phyloP scores from a whole-genome alignment of 2,329 filamentous ascomycete species.

The Ophiostoma sp. region DNA sequence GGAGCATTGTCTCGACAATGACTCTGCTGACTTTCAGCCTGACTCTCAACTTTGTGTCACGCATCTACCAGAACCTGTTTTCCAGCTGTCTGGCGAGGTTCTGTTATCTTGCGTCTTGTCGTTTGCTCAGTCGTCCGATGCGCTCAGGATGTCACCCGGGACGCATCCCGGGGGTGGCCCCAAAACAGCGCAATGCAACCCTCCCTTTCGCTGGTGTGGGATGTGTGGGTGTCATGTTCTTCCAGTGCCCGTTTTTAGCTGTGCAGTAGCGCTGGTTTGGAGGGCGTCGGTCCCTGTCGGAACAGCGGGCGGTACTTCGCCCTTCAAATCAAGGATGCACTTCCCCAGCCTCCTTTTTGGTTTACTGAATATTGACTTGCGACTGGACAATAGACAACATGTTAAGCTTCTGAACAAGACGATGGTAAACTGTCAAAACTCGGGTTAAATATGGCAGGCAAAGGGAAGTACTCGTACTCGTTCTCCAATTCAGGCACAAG shows the following conservation, averaged over 20 bases:
- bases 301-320: no score
- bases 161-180: not conserved
- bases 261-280: not conserved
- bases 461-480: no score
- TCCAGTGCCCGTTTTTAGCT: constrained; percentile 13
- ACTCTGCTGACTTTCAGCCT: not conserved
- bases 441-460: not conserved
- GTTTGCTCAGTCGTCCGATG: not conserved
- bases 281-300: not conserved
- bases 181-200: constrained; percentile 2
- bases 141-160: not conserved
- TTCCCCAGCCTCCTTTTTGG: no score
- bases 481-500: not conserved
- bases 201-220: not conserved
- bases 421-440: not conserved
- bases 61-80: not conserved
- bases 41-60: not conserved
- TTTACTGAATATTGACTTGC: no score
- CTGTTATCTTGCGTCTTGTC: not conserved
- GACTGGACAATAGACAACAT: not conserved
- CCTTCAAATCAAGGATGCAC: not conserved
- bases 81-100: not conserved
- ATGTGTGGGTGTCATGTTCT: not conserved
- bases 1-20: constrained; percentile 2
- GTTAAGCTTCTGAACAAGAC: not conserved